Conservation (phyloP, 306 rosid species). For the Cucumis cinereus region DNA sequence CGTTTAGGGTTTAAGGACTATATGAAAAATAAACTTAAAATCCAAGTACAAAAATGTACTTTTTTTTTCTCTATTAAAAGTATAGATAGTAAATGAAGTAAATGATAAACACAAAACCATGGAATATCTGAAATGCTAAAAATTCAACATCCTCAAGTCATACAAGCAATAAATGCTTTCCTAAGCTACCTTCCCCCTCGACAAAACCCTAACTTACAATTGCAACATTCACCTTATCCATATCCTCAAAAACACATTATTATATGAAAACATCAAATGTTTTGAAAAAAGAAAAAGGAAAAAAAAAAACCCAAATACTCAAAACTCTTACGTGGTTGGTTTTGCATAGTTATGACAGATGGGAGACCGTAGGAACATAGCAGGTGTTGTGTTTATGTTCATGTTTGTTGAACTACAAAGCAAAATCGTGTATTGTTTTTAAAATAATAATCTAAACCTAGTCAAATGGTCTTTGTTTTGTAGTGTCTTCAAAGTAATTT, state of each 20-base stretch:
- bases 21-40: too few species aligned
- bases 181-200: not conserved
- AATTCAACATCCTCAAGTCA: not conserved
- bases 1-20: too few species aligned
- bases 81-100: too few species aligned
- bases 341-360: not conserved
- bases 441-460: too few species aligned
- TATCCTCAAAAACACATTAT: not conserved
- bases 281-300: not conserved
- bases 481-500: conserved; percentile 1
- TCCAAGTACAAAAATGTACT: too few species aligned
- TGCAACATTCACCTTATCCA: not conserved
- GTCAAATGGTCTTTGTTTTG: not conserved
- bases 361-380: conserved; percentile 11
- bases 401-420: conserved; percentile 10
- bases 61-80: too few species aligned
- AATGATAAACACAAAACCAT: not conserved
- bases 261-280: not conserved
- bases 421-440: not conserved
- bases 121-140: not conserved
- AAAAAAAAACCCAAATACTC: not conserved
- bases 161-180: not conserved
- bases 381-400: not conserved
- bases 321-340: not conserved
- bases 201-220: not conserved